These are phyloP conservation scores for Neolentinus lepideus DNA, from an alignment of 1,284 basidiomycete species.

Conservation along the genomic window DNA sequence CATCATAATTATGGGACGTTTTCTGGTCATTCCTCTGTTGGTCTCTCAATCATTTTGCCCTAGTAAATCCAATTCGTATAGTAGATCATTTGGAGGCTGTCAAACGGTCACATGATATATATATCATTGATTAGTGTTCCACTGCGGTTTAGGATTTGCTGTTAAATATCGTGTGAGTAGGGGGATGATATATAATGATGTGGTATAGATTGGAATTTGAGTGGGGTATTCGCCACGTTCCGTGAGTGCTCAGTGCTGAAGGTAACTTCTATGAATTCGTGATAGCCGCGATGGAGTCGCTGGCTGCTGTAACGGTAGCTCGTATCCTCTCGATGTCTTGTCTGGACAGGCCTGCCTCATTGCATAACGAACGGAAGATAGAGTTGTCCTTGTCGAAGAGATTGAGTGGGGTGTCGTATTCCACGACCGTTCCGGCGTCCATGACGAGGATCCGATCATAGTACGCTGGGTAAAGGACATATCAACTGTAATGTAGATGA, in stretches of 20 bases:
- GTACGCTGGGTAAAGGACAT: constrained; percentile 36
- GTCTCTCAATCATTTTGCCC: too few relatives aligned
- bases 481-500: neutral
- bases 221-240: too few relatives aligned
- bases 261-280: too few relatives aligned
- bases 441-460: constrained; percentile 77
- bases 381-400: constrained; percentile 65
- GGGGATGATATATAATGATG: too few relatives aligned
- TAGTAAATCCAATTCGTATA: too few relatives aligned
- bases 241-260: too few relatives aligned
- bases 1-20: neutral
- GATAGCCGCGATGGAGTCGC: neutral
- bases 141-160: too few relatives aligned
- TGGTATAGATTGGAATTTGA: too few relatives aligned
- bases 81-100: too few relatives aligned
- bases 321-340: constrained; percentile 44
- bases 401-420: constrained; percentile 55
- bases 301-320: constrained; percentile 1
- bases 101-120: too few relatives aligned
- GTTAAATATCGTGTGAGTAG: too few relatives aligned
- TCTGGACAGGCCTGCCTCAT: constrained; percentile 59
- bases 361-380: constrained; percentile 72
- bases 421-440: constrained; percentile 60
- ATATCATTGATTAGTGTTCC: too few relatives aligned
- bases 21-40: neutral